phyloP scores from a whole-genome alignment of 805 yeast species.

The Saccharomycopsis fodiens region DNA sequence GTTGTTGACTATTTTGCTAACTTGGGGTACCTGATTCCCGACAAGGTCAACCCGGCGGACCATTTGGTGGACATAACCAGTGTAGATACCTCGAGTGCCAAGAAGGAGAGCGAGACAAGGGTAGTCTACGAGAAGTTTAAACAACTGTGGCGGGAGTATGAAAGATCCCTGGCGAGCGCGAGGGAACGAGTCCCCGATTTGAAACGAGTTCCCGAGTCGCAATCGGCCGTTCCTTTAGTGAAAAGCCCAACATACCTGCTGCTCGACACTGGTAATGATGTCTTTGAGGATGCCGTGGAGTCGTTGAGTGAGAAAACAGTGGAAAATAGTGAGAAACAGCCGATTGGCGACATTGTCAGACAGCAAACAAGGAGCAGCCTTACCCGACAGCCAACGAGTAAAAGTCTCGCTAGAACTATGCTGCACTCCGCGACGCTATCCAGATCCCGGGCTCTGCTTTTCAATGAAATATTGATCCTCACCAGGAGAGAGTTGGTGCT shows the following conservation, averaged over 20 bases:
- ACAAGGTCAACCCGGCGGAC: slow-evolving; percentile 54
- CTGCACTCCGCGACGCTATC: neutral
- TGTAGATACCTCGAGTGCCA: slow-evolving; percentile 39
- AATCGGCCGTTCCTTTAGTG: neutral
- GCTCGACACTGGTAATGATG: too few relatives aligned
- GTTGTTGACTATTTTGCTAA: slow-evolving; percentile 43
- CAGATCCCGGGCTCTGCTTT: slow-evolving; percentile 30
- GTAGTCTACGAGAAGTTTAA: slow-evolving; percentile 30
- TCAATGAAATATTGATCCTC: slow-evolving; percentile 37
- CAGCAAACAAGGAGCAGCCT: too few relatives aligned
- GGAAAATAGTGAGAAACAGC: neutral
- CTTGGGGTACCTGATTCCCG: slow-evolving; percentile 39
- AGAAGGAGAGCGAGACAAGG: slow-evolving; percentile 30
- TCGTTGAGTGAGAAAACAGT: neutral
- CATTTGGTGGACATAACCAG: slow-evolving; percentile 50
- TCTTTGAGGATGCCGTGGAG: neutral
- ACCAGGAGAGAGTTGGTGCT: slow-evolving; percentile 39
- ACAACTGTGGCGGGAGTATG: slow-evolving; percentile 30
- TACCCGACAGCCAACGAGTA: too few relatives aligned
- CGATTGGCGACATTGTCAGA: too few relatives aligned
- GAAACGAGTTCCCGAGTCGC: slow-evolving; percentile 24
- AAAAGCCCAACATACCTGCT: neutral
- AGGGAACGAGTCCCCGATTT: slow-evolving; percentile 3
- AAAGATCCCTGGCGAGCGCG: slow-evolving; percentile 6
- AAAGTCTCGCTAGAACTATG: neutral